Conservation (phyloP, 768 basidiomycete genomes). For the Cystobasidium onofrii region DNA sequence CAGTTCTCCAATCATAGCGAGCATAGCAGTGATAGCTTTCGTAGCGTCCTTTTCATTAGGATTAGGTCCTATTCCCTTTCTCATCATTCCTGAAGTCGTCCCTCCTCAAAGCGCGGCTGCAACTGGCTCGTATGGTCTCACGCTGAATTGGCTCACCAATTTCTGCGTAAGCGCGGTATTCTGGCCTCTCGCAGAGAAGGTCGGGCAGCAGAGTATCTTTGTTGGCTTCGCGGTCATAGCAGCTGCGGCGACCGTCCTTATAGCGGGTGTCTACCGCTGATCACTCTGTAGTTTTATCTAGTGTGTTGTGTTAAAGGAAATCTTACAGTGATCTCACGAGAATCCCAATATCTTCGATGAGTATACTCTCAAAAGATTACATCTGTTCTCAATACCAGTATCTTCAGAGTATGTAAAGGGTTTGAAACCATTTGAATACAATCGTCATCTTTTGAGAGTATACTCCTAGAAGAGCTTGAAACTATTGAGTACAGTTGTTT, state of each 20-base stretch:
- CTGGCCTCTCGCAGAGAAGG: neutral
- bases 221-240: constrained; percentile 9
- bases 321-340: too few species aligned
- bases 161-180: constrained; percentile 7
- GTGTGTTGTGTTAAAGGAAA: too few species aligned
- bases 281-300: neutral
- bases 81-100: constrained; percentile 45
- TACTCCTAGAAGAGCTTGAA: too few species aligned
- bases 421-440: too few species aligned
- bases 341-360: too few species aligned
- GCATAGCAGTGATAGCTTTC: constrained; percentile 42
- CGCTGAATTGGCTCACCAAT: constrained; percentile 23
- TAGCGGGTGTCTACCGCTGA: neutral
- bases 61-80: constrained; percentile 46
- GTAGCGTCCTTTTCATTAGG: constrained; percentile 45
- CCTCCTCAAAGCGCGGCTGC: constrained; percentile 35
- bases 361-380: too few species aligned
- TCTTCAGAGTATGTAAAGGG: too few species aligned
- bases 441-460: too few species aligned
- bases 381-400: too few species aligned
- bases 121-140: constrained; percentile 8
- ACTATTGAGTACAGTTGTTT: too few species aligned
- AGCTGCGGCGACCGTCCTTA: neutral
- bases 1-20: constrained; percentile 36
- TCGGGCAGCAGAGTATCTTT: constrained; percentile 11